phyloP scores from a whole-genome alignment of 2,329 filamentous ascomycete species.

The Huntiella abstrusa region DNA sequence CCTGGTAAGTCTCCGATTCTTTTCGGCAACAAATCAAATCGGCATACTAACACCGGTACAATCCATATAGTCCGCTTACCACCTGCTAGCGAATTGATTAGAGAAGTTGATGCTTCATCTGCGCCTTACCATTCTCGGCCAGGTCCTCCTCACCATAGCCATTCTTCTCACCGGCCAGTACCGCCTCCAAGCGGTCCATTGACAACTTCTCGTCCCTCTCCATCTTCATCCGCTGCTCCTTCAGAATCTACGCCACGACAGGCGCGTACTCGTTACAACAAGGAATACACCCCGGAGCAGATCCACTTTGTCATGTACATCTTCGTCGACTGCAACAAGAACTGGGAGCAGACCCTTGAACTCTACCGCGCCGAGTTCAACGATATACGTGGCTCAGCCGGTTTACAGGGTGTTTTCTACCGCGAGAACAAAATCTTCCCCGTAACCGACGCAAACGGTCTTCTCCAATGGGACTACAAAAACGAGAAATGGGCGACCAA shows the following conservation, averaged over 20 bases:
- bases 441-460: conserved; percentile 22
- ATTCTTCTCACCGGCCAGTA: not conserved
- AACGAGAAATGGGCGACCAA: conserved; percentile 15
- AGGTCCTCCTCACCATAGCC: not conserved
- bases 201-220: not conserved
- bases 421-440: conserved; percentile 25
- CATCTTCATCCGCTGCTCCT: not conserved
- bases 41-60: no score
- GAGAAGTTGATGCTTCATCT: no score
- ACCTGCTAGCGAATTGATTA: no score
- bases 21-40: no score
- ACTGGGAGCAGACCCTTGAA: conserved; percentile 16
- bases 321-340: conserved; percentile 25
- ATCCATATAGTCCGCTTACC: no score
- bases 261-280: conserved; percentile 16
- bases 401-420: conserved; percentile 26
- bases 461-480: conserved; percentile 22
- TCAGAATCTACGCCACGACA: conserved; percentile 2
- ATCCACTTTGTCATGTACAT: conserved; percentile 26
- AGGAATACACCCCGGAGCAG: conserved; percentile 26
- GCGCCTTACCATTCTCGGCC: not conserved
- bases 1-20: no score
- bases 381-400: conserved; percentile 13
- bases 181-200: not conserved
- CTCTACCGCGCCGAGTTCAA: conserved; percentile 11